These are phyloP conservation scores for Lipomyces chichibuensis DNA, from an alignment of 805 yeast species.

Conservation along the genomic window DNA sequence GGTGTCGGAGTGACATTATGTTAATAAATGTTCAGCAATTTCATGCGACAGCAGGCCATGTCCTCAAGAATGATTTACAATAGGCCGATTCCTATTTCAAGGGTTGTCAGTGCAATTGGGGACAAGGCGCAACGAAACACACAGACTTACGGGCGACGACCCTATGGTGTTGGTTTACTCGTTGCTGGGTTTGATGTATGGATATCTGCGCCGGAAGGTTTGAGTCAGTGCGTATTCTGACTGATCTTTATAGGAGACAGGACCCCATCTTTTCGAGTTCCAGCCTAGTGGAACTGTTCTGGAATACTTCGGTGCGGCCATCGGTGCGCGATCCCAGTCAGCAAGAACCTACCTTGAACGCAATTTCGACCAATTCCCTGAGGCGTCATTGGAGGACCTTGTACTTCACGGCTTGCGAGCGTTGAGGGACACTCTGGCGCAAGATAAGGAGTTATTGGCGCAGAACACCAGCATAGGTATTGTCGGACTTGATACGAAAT, in stretches of 20 bases:
- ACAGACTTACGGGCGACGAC: slow-evolving; percentile 93
- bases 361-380: slow-evolving; percentile 67
- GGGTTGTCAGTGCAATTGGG: slow-evolving; percentile 83
- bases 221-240: neutral
- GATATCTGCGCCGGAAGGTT: neutral
- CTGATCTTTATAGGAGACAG: slow-evolving; percentile 57
- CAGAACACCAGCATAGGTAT: slow-evolving; percentile 88
- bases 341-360: slow-evolving; percentile 95
- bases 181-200: slow-evolving; percentile 77
- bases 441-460: slow-evolving; percentile 85
- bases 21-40: slow-evolving; percentile 57
- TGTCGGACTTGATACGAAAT: slow-evolving; percentile 79
- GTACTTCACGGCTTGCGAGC: slow-evolving; percentile 87
- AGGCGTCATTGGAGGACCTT: slow-evolving; percentile 67
- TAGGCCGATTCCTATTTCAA: slow-evolving; percentile 79
- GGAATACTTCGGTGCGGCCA: slow-evolving; percentile 91
- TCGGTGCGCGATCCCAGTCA: slow-evolving; percentile 98
- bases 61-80: slow-evolving; percentile 80
- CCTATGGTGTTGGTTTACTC: slow-evolving; percentile 95
- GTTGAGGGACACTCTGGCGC: slow-evolving; percentile 88
- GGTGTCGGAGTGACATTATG: neutral
- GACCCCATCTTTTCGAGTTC: slow-evolving; percentile 92
- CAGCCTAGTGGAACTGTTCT: slow-evolving; percentile 93
- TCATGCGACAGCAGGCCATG: slow-evolving; percentile 88
- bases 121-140: slow-evolving; percentile 98